Conservation (phyloP, 1,139 yeast species). For the Pichia sp. region DNA sequence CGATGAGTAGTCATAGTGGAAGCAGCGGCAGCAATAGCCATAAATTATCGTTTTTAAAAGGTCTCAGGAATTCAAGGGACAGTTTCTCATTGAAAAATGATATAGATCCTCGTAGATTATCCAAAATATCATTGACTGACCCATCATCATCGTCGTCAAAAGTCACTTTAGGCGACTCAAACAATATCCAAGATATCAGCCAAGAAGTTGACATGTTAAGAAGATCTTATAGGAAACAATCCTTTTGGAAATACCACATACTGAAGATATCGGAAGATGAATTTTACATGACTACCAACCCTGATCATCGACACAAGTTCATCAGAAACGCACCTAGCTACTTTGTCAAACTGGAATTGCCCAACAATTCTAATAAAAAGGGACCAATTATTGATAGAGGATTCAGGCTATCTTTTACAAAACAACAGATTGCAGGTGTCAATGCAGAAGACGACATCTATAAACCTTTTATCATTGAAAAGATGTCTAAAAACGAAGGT, state of each 20-base stretch:
- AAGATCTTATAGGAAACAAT: constrained; percentile 13
- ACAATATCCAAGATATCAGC: background rate
- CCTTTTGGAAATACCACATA: constrained; percentile 56
- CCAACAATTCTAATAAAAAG: constrained; percentile 11
- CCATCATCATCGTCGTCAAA: too few relatives aligned
- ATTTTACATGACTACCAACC: constrained; percentile 51
- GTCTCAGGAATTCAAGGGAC: too few relatives aligned
- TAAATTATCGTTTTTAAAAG: too few relatives aligned
- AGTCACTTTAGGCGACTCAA: background rate
- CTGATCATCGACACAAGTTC: constrained; percentile 44
- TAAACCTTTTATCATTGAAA: constrained; percentile 17
- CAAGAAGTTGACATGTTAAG: constrained; percentile 8
- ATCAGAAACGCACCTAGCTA: constrained; percentile 53
- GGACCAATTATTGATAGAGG: constrained; percentile 12
- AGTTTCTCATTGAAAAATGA: too few relatives aligned
- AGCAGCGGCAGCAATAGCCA: too few relatives aligned
- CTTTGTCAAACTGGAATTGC: constrained; percentile 35
- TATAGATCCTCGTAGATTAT: too few relatives aligned
- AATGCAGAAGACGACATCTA: constrained; percentile 9
- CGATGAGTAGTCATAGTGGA: too few relatives aligned
- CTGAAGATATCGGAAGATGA: constrained; percentile 38
- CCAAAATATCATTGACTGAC: too few relatives aligned
- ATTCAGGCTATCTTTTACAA: constrained; percentile 30
- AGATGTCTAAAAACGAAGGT: constrained; percentile 13
- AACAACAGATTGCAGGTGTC: constrained; percentile 21